Evolutionary conservation across 139 green algal species (phyloP).

Genomic region (Pseudopediastrum boryanum): DNA sequence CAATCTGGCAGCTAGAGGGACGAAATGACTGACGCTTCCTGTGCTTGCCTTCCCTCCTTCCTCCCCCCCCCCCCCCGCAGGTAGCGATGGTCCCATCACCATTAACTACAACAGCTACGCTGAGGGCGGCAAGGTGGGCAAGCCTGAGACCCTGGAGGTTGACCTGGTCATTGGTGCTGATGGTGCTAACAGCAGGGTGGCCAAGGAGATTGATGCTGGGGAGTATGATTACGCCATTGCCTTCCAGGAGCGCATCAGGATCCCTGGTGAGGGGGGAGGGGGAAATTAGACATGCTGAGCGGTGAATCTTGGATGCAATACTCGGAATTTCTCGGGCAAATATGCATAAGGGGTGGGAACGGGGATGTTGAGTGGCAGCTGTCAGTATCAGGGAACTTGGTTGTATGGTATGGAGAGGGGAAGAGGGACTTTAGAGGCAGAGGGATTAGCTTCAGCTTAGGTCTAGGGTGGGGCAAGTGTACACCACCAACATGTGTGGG

Average conservation of each 20-base stretch:
- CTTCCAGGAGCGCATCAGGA: slow-evolving; percentile 97
- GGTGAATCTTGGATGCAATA: too few relatives aligned
- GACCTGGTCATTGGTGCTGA: slow-evolving; percentile 97
- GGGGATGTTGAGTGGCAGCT: too few relatives aligned
- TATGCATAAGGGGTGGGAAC: too few relatives aligned
- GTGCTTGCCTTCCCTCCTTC: not conserved
- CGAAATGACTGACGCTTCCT: not conserved
- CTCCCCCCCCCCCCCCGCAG: slow-evolving; percentile 7
- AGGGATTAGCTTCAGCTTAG: too few relatives aligned
- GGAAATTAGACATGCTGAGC: too few relatives aligned
- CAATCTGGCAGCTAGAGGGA: not conserved
- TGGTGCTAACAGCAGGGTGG: slow-evolving; percentile 97
- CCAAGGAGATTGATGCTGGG: slow-evolving; percentile 96
- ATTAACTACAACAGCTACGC: slow-evolving; percentile 95
- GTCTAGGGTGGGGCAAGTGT: too few relatives aligned
- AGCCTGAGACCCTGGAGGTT: slow-evolving; percentile 86
- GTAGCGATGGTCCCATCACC: slow-evolving; percentile 80
- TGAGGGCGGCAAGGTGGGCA: slow-evolving; percentile 86
- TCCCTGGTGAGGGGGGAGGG: slow-evolving; percentile 61
- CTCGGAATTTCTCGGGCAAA: too few relatives aligned
- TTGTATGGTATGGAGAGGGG: too few relatives aligned
- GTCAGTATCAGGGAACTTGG: too few relatives aligned
- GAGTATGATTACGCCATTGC: slow-evolving; percentile 99
- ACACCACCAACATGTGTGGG: too few relatives aligned
- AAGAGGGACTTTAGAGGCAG: too few relatives aligned